These are phyloP conservation scores for Backusella tuberculispora DNA, from an alignment of 192 early-diverging fungal species.

Conservation along the genomic window DNA sequence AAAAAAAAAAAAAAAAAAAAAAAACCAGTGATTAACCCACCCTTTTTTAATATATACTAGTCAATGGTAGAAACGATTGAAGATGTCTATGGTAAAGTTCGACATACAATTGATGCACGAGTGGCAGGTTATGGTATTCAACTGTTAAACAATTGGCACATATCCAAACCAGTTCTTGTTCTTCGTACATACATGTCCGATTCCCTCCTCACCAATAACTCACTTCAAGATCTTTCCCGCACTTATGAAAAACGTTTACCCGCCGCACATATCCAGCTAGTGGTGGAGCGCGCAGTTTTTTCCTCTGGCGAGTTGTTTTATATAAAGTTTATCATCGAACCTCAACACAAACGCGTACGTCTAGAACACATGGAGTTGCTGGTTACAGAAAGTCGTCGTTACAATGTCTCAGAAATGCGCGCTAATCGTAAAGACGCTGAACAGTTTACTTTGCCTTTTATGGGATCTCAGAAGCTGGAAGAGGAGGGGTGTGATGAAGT, in stretches of 20 bases:
- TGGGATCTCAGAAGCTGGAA: not conserved
- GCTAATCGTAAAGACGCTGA: conserved; percentile 23
- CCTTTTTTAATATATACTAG: conserved; percentile 12
- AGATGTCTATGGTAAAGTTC: conserved; percentile 28
- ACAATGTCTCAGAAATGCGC: conserved; percentile 23
- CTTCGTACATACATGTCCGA: conserved; percentile 37
- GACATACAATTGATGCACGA: conserved; percentile 26
- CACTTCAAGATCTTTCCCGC: conserved; percentile 32
- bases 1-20: conserved; percentile 17
- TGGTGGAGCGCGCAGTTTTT: conserved; percentile 26
- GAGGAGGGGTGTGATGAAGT: not conserved
- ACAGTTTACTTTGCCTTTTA: conserved; percentile 18
- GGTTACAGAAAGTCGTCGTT: conserved; percentile 27
- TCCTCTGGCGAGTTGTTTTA: conserved; percentile 35
- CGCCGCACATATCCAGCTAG: conserved; percentile 13
- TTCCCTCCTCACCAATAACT: conserved; percentile 25
- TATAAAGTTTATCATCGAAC: conserved; percentile 23
- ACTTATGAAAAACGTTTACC: conserved; percentile 31
- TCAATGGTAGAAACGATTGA: conserved; percentile 36
- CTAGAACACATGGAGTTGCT: conserved; percentile 27
- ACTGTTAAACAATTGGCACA: conserved; percentile 19
- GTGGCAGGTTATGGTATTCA: conserved; percentile 15
- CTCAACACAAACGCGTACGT: conserved; percentile 28
- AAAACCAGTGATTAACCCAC: no score
- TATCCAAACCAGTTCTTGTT: conserved; percentile 31